Evolutionary conservation across 805 yeast genomes (phyloP).

Genomic region (Hanseniaspora valbyensis): DNA sequence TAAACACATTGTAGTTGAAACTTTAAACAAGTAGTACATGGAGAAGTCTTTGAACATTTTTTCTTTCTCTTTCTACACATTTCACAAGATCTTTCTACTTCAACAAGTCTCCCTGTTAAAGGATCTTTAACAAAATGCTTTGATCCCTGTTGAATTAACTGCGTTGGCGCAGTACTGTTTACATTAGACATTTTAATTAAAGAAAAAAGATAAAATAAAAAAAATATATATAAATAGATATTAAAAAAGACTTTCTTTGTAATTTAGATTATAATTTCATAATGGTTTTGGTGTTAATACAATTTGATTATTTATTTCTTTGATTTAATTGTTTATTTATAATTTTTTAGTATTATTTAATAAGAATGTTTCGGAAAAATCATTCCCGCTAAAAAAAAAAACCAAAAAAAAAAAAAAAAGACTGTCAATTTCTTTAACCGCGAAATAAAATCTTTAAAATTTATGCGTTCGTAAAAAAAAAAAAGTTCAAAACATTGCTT

Average conservation of each 20-base stretch:
- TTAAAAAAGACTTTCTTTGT: too few species aligned
- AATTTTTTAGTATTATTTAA: too few species aligned
- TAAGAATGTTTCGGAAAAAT: not conserved
- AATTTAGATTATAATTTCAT: too few species aligned
- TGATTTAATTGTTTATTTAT: too few species aligned
- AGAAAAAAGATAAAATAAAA: not conserved
- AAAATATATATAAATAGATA: not conserved
- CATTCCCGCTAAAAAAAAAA: not conserved
- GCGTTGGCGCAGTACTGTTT: too few species aligned
- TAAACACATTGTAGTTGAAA: conserved; percentile 68
- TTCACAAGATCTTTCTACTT: conserved; percentile 43
- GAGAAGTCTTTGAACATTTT: conserved; percentile 68
- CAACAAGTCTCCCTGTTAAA: not conserved
- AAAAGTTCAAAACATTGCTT: too few species aligned
- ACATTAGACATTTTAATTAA: not conserved
- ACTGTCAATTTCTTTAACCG: too few species aligned
- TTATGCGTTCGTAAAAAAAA: too few species aligned
- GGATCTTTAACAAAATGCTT: not conserved
- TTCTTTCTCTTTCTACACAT: conserved; percentile 71
- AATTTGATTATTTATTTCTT: too few species aligned
- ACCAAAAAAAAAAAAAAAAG: too few species aligned
- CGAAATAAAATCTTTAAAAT: too few species aligned
- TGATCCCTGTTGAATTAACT: not conserved
- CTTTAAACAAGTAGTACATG: conserved; percentile 64
- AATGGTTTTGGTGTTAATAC: too few species aligned